These are phyloP conservation scores for Dendryphion nanum DNA, from an alignment of 2,329 filamentous ascomycete species.

Conservation along the genomic window DNA sequence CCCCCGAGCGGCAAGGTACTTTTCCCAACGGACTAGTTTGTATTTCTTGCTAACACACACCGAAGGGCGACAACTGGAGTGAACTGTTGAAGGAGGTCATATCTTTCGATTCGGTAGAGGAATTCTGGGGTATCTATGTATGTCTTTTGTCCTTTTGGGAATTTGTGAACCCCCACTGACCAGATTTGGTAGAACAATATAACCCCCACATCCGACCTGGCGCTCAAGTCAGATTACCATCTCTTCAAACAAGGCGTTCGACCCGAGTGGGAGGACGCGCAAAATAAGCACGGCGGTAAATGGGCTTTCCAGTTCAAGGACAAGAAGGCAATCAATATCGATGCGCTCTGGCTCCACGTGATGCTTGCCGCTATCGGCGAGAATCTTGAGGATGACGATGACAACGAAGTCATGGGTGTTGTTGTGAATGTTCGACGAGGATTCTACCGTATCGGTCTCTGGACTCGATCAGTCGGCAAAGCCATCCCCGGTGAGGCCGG, in stretches of 20 bases:
- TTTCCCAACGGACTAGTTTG: constrained; percentile 9
- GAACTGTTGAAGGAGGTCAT: constrained; percentile 98
- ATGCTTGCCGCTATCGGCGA: constrained; percentile 97
- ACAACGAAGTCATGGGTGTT: constrained; percentile 98
- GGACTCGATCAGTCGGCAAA: constrained; percentile 94
- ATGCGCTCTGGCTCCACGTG: constrained; percentile 93
- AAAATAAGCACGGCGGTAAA: constrained; percentile 99
- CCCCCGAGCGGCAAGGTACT: constrained; percentile 95
- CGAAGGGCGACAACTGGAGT: constrained; percentile 95
- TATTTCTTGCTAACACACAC: constrained; percentile 11
- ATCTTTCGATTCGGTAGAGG: constrained; percentile 96
- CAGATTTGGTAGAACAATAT: constrained; percentile 83
- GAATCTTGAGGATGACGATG: constrained; percentile 90
- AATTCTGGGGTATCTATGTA: constrained; percentile 99
- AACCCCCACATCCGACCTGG: constrained; percentile 89
- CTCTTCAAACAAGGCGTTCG: constrained; percentile 97
- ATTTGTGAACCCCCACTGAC: constrained; percentile 11
- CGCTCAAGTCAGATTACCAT: constrained; percentile 98
- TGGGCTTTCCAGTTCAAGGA: constrained; percentile 99
- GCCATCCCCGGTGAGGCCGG: constrained; percentile 71
- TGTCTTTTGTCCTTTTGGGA: constrained; percentile 34
- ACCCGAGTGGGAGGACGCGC: constrained; percentile 95
- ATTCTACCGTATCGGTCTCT: constrained; percentile 96
- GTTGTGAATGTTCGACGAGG: constrained; percentile 98
- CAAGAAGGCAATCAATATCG: constrained; percentile 86